Base-by-base conservation (phyloP, 164 flowering plant species). In the Kalanchoe fedtschenkoi region DNA sequence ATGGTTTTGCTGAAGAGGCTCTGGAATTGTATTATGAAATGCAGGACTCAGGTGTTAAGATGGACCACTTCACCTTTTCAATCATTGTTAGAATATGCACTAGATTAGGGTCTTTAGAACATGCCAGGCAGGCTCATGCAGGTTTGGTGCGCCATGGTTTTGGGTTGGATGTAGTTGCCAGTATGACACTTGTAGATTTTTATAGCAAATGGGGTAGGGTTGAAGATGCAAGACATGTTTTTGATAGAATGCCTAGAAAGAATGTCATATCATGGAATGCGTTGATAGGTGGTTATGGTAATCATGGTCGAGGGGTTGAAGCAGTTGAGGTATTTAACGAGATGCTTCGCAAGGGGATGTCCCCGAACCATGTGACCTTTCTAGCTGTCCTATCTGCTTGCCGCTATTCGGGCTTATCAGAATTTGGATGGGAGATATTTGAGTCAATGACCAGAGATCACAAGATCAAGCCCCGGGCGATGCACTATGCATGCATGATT, bases 401-500 rank as follows among this genome's bases (percentile, higher is more conserved):
- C 69, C 68, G 78, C 66, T 43, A 65, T 58, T 73, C 79, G 11
- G 81, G 83, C 5, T 62, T 75, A 65, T 66, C 75, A 2, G 80
- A 78, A 67, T 33, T 16, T 34, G 91, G 89, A 17, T 85, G 93
- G 93, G 77, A 80, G 58, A 74, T 83, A 62, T 91, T 91, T 66
- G 73, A 81, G 32, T 81, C 86, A 3, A 88, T 91, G 96, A 72
- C 65, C 35, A 70, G 68, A 60, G 84, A 79, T 39, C 69, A 81
- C 68, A 82, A 75, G 56, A 71, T 83, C 38, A 87, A 78, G 68
- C 95, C 96, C 22, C 77, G 89, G 5, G 81, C 93, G 47, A 87
- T 86, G 93, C 96, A 91, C 68, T 83, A 79, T 66, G 84, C 91
- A 0, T 85, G 96, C 68, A 80, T 88, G 91, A 76, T 87, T 62